Evolutionary conservation across 2,329 filamentous ascomycete genomes (phyloP).

Genomic region (Dothidotthia symphoricarpi): DNA sequence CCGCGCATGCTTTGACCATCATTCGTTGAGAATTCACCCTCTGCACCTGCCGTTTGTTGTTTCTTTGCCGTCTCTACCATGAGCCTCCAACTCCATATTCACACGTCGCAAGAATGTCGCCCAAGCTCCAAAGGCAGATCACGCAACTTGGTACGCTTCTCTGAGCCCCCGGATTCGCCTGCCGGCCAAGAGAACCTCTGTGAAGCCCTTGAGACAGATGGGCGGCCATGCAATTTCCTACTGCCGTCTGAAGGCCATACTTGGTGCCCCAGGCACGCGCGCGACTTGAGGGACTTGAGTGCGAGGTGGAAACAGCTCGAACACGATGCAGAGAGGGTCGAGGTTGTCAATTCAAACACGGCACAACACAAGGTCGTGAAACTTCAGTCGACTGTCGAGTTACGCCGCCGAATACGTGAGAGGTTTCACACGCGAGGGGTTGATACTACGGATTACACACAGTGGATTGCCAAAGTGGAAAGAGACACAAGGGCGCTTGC

Average conservation of each 20-base stretch:
- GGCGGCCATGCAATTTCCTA: conserved; percentile 14
- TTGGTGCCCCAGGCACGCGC: conserved; percentile 19
- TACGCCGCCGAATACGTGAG: conserved; percentile 22
- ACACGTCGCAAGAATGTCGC: conserved; percentile 6
- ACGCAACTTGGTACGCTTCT: conserved; percentile 9
- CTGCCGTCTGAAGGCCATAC: conserved; percentile 7
- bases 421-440: conserved; percentile 26
- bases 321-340: conserved; percentile 19
- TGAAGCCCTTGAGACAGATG: conserved; percentile 26
- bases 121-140: conserved; percentile 9
- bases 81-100: conserved; percentile 9
- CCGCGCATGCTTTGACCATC: too few relatives aligned
- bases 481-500: conserved; percentile 19
- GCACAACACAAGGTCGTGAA: conserved; percentile 27
- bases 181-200: conserved; percentile 8
- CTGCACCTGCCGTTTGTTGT: too few relatives aligned
- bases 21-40: too few relatives aligned
- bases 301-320: conserved; percentile 15
- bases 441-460: conserved; percentile 23
- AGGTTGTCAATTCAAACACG: conserved; percentile 8
- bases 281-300: conserved; percentile 19
- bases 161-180: conserved; percentile 20
- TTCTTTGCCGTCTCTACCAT: conserved; percentile 1
- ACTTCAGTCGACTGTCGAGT: conserved; percentile 22
- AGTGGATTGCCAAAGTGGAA: conserved; percentile 27